Evolutionary conservation across 1,284 basidiomycete genomes (phyloP).

Genomic region (Volvariella volvacea): DNA sequence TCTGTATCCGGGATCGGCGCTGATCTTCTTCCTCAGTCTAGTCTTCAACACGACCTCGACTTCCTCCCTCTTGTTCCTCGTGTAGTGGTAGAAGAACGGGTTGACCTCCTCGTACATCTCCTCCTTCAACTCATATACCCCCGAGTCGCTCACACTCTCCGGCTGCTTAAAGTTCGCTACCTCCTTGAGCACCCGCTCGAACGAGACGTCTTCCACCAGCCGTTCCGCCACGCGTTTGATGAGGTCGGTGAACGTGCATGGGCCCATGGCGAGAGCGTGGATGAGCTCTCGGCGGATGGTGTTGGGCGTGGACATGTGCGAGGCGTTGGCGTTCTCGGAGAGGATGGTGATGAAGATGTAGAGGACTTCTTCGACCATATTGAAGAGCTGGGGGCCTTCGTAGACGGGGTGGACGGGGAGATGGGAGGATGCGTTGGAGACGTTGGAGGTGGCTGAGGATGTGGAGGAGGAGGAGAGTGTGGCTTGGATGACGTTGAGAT

Average conservation of each 20-base stretch:
- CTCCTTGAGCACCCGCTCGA: slow-evolving; percentile 75
- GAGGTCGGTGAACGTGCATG: slow-evolving; percentile 88
- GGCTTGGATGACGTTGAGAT: slow-evolving; percentile 30
- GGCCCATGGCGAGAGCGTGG: slow-evolving; percentile 85
- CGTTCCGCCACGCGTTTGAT: slow-evolving; percentile 89
- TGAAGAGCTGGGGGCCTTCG: slow-evolving; percentile 53
- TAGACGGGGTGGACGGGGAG: slow-evolving; percentile 3
- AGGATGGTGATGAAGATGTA: slow-evolving; percentile 85
- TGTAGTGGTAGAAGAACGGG: slow-evolving; percentile 96
- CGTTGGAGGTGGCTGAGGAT: slow-evolving; percentile 1
- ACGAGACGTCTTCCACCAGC: slow-evolving; percentile 79
- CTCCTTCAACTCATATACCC: slow-evolving; percentile 84
- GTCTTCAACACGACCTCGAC: slow-evolving; percentile 79
- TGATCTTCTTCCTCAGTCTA: slow-evolving; percentile 61
- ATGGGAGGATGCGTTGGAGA: too few species aligned
- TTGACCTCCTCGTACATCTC: slow-evolving; percentile 85
- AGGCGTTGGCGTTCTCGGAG: slow-evolving; percentile 78
- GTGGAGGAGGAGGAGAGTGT: slow-evolving; percentile 46
- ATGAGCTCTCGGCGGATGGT: slow-evolving; percentile 83
- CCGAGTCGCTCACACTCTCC: slow-evolving; percentile 71
- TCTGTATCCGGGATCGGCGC: neutral
- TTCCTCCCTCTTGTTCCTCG: slow-evolving; percentile 90
- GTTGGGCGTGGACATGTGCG: slow-evolving; percentile 58
- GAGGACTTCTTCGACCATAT: slow-evolving; percentile 91
- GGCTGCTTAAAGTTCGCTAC: slow-evolving; percentile 85